Evolutionary conservation across 768 basidiomycete species (phyloP).

Genomic region (Coprinopsis strossmayeri): DNA sequence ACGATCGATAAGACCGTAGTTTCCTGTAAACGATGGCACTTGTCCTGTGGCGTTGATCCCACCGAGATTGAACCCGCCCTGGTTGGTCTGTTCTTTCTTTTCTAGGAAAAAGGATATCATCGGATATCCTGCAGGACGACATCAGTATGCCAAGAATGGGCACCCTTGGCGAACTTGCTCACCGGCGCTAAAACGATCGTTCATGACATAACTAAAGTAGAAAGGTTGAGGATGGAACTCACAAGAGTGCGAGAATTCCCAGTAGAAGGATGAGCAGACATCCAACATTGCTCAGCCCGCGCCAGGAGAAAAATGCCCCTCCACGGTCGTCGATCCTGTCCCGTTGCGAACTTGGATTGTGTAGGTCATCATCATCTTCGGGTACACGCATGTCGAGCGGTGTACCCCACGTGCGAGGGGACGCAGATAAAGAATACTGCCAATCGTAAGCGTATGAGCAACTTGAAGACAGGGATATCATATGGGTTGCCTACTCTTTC

Average conservation of each 20-base stretch:
- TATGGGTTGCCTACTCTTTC: neutral
- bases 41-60: slow-evolving; percentile 63
- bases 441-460: neutral
- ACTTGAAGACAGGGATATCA: neutral
- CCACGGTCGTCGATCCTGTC: slow-evolving; percentile 42
- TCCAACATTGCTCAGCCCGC: slow-evolving; percentile 54
- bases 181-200: slow-evolving; percentile 26
- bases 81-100: slow-evolving; percentile 24
- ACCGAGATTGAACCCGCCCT: slow-evolving; percentile 54
- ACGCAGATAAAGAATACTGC: slow-evolving; percentile 25
- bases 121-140: slow-evolving; percentile 42
- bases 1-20: slow-evolving; percentile 57
- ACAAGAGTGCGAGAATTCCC: slow-evolving; percentile 41
- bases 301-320: slow-evolving; percentile 47
- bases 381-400: slow-evolving; percentile 27
- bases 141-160: too few species aligned
- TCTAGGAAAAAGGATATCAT: slow-evolving; percentile 32
- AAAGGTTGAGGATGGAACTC: slow-evolving; percentile 16
- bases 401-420: slow-evolving; percentile 36
- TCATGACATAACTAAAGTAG: neutral
- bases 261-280: slow-evolving; percentile 44
- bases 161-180: slow-evolving; percentile 11
- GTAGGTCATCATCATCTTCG: slow-evolving; percentile 49
- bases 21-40: slow-evolving; percentile 41
- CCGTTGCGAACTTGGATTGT: slow-evolving; percentile 48